Evolutionary conservation across 2,329 filamentous ascomycete genomes (phyloP).

Genomic region (Fusarium equiseti): DNA sequence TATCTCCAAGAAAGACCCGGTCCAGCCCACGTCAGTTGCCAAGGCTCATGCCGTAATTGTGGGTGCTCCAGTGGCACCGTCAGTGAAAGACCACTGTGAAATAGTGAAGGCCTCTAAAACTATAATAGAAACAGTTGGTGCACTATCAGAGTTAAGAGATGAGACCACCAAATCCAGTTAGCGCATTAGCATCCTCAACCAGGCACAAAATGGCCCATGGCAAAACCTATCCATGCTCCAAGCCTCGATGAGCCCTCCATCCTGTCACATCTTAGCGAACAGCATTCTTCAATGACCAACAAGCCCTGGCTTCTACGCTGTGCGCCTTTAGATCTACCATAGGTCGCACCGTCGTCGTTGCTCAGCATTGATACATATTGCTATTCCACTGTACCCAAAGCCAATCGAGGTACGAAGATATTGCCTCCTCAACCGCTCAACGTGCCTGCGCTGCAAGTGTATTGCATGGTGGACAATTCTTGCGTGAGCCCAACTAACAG

Average conservation of each 20-base stretch:
- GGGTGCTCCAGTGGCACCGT: conserved; percentile 25
- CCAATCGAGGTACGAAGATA: conserved; percentile 35
- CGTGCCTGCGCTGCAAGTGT: conserved; percentile 31
- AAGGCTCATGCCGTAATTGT: conserved; percentile 41
- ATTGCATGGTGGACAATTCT: conserved; percentile 36
- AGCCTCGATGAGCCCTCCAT: conserved; percentile 48
- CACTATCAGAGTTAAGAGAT: background rate
- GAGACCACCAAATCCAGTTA: background rate
- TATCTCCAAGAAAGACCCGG: conserved; percentile 15
- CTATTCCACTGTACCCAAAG: conserved; percentile 22
- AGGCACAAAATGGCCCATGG: conserved; percentile 40
- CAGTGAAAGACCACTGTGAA: conserved; percentile 31
- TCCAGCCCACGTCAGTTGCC: conserved; percentile 40
- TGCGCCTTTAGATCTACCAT: conserved; percentile 33
- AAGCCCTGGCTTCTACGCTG: conserved; percentile 35
- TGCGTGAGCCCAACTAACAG: conserved; percentile 39
- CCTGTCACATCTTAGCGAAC: conserved; percentile 37
- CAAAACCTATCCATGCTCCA: conserved; percentile 47
- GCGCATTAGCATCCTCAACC: conserved; percentile 5
- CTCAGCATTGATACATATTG: conserved; percentile 34
- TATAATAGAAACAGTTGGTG: conserved; percentile 17
- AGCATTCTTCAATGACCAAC: conserved; percentile 40
- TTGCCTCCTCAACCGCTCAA: conserved; percentile 31
- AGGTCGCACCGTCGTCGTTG: conserved; percentile 29
- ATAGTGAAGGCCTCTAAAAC: conserved; percentile 16